Evolutionary conservation across 2,329 filamentous ascomycete genomes (phyloP).

Genomic region (Neocatenulostroma microsporum): DNA sequence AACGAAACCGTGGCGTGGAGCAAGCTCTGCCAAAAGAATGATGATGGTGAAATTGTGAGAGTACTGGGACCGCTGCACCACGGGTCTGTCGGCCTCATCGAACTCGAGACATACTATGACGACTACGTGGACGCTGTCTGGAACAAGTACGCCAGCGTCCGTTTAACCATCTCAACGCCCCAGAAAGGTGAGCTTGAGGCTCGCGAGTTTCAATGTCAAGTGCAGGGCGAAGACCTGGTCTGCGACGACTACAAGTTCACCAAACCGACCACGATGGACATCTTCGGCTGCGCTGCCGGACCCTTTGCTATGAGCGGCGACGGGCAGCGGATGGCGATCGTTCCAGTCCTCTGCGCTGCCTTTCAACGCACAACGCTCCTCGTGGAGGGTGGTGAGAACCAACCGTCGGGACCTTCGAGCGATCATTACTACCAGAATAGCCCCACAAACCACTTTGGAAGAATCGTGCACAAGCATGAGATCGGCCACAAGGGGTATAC

Average conservation of each 20-base stretch:
- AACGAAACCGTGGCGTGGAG: constrained; percentile 53
- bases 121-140: constrained; percentile 43
- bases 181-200: neutral
- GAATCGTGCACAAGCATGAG: constrained; percentile 52
- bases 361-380: constrained; percentile 64
- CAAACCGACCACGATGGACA: constrained; percentile 51
- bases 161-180: constrained; percentile 53
- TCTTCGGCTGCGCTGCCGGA: constrained; percentile 56
- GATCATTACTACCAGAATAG: constrained; percentile 34
- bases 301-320: constrained; percentile 42
- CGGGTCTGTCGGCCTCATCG: constrained; percentile 32
- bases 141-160: constrained; percentile 34
- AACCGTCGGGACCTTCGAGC: constrained; percentile 36
- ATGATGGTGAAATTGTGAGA: constrained; percentile 28
- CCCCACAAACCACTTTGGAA: constrained; percentile 44
- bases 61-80: constrained; percentile 33
- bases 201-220: constrained; percentile 34
- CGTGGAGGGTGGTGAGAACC: constrained; percentile 21
- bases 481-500: constrained; percentile 49
- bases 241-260: constrained; percentile 36
- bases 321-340: constrained; percentile 45
- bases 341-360: constrained; percentile 61
- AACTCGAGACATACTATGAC: constrained; percentile 43
- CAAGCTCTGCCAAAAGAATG: constrained; percentile 43
- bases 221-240: constrained; percentile 36